Conservation (phyloP, 306 rosid genomes). For the Lathyrus oleraceus region DNA sequence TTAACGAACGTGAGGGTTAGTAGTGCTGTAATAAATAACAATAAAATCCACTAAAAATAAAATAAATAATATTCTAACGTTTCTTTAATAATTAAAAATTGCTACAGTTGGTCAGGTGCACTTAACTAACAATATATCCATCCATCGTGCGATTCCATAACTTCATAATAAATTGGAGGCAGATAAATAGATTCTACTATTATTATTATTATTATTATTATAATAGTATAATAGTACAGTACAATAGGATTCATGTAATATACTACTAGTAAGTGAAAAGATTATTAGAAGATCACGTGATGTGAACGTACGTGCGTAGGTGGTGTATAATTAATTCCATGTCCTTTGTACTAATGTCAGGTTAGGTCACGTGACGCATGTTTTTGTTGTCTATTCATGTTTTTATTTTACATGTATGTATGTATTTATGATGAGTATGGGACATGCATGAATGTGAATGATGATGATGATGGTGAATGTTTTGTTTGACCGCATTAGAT, state of each 20-base stretch:
- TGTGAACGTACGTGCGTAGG: slow-evolving; percentile 29
- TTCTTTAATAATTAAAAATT: no score
- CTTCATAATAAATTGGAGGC: not conserved
- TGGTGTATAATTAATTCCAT: not conserved
- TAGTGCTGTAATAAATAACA: not conserved
- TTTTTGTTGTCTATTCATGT: not conserved
- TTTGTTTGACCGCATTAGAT: slow-evolving; percentile 23
- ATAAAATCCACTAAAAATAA: not conserved
- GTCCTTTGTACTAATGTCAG: not conserved
- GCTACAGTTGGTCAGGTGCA: not conserved
- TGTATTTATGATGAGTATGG: not conserved
- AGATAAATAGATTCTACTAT: no score
- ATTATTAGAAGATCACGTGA: slow-evolving; percentile 39
- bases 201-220: not conserved
- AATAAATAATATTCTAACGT: not conserved
- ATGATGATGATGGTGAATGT: not conserved
- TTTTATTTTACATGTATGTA: not conserved
- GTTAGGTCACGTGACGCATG: slow-evolving; percentile 37
- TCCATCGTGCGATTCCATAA: not conserved
- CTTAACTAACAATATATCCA: not conserved
- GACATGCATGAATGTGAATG: no score
- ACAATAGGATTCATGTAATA: not conserved
- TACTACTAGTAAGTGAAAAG: not conserved
- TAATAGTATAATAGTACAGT: not conserved
- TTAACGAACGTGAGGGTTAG: no score